Conservation (phyloP, 345 rosid species). For the Salix koriyanagi region DNA sequence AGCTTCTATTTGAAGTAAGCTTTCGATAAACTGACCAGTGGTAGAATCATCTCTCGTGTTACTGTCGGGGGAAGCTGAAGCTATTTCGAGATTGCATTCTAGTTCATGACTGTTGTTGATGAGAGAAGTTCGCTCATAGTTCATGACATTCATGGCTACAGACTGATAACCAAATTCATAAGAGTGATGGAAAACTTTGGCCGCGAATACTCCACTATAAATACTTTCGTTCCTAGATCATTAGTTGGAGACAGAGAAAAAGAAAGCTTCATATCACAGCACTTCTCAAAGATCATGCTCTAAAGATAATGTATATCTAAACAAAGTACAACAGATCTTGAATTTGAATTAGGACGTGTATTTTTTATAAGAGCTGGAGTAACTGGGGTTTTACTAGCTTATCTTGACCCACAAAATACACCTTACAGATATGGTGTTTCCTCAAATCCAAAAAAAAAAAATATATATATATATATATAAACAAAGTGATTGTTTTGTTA, state of each 20-base stretch:
- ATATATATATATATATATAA: no score
- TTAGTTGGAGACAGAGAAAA: no score
- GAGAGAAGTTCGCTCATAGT: background rate
- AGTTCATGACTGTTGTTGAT: background rate
- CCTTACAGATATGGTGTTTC: no score
- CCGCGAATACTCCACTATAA: background rate
- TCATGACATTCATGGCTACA: background rate
- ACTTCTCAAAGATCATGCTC: no score
- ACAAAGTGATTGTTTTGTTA: no score
- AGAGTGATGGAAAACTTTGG: background rate
- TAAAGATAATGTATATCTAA: no score
- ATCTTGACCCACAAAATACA: no score
- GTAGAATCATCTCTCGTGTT: no score
- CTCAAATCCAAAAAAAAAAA: no score
- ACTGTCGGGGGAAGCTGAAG: background rate
- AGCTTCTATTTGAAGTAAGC: background rate
- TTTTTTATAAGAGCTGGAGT: rapidly evolving
- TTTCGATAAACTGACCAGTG: background rate
- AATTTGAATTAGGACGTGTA: rapidly evolving
- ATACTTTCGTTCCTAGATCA: background rate
- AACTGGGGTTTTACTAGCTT: rapidly evolving
- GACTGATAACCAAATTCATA: background rate
- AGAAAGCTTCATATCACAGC: no score
- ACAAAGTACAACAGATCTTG: no score
- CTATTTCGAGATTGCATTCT: background rate